A percentile compares a stretch with the other conserved stretches of the same genome.
Evolutionary conservation across 169 alveolate species (phyloP).

Genomic region (Cryptosporidium bovis): DNA sequence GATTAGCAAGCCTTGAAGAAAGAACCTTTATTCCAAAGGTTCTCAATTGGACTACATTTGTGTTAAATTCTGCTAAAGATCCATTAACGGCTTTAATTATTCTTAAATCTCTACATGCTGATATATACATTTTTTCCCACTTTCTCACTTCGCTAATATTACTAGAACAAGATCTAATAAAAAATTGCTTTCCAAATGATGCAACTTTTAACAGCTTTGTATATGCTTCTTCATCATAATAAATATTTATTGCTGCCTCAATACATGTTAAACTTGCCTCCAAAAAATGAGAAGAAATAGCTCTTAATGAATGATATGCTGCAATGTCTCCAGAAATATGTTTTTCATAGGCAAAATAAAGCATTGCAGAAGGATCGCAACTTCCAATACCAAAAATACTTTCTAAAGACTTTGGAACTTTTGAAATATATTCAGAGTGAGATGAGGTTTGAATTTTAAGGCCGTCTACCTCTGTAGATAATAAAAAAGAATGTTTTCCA

Average conservation of each 20-base stretch:
- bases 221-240: constrained; percentile 77
- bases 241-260: constrained; percentile 82
- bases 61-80: constrained; percentile 52
- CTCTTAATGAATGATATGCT: constrained; percentile 82
- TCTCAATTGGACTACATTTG: constrained; percentile 51
- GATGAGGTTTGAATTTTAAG: constrained; percentile 78
- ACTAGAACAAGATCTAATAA: constrained; percentile 3
- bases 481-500: constrained; percentile 72
- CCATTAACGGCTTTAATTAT: constrained; percentile 40
- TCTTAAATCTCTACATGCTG: constrained; percentile 69
- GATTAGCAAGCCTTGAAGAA: constrained; percentile 65
- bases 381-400: constrained; percentile 81
- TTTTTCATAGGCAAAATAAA: constrained; percentile 82
- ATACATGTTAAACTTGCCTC: constrained; percentile 82
- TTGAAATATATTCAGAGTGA: constrained; percentile 77
- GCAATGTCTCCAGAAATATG: constrained; percentile 82
- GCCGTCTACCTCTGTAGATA: constrained; percentile 80
- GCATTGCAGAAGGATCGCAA: constrained; percentile 85
- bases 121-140: constrained; percentile 55
- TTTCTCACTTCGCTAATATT: constrained; percentile 3
- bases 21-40: constrained; percentile 27
- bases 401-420: constrained; percentile 79
- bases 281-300: constrained; percentile 80
- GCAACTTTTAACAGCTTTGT: constrained; percentile 42
- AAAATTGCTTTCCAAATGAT: constrained; percentile 58